Conservation (phyloP, 768 basidiomycete species). For the Phylloporus rhodoxanthus region DNA sequence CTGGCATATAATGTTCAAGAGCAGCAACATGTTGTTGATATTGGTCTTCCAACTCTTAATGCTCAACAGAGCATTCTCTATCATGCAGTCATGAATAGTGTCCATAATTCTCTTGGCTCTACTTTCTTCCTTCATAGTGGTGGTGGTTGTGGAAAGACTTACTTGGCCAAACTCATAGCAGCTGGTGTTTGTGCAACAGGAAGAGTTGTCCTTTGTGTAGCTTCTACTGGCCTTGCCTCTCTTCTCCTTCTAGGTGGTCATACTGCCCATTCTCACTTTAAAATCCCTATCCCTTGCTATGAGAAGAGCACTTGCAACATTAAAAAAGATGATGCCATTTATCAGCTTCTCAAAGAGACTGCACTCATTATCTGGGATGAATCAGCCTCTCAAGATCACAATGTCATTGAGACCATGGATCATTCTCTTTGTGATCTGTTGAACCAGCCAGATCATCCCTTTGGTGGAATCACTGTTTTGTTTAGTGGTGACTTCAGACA, state of each 20-base stretch:
- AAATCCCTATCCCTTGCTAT: neutral
- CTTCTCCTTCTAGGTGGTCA: neutral
- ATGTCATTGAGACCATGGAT: neutral
- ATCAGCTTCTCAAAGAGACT: neutral
- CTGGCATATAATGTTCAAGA: too few species aligned
- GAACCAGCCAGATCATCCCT: neutral
- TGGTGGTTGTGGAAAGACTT: constrained; percentile 34
- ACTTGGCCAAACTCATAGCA: too few species aligned
- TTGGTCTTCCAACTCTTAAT: neutral
- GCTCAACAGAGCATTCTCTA: neutral
- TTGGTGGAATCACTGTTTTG: neutral
- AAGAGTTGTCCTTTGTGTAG: constrained; percentile 40
- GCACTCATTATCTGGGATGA: too few species aligned
- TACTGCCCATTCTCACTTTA: constrained; percentile 14
- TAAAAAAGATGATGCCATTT: neutral
- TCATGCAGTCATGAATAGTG: neutral
- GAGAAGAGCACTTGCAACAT: neutral
- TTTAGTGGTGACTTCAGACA: too few species aligned
- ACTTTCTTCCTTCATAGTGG: constrained; percentile 39
- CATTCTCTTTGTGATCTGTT: neutral
- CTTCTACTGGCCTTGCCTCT: constrained; percentile 36
- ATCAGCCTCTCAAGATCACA: too few species aligned
- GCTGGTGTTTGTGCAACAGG: constrained; percentile 22
- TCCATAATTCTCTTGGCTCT: neutral
- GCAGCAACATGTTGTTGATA: neutral